Base-by-base conservation (phyloP, 1,284 basidiomycete genomes). In the Bothia castanella region DNA sequence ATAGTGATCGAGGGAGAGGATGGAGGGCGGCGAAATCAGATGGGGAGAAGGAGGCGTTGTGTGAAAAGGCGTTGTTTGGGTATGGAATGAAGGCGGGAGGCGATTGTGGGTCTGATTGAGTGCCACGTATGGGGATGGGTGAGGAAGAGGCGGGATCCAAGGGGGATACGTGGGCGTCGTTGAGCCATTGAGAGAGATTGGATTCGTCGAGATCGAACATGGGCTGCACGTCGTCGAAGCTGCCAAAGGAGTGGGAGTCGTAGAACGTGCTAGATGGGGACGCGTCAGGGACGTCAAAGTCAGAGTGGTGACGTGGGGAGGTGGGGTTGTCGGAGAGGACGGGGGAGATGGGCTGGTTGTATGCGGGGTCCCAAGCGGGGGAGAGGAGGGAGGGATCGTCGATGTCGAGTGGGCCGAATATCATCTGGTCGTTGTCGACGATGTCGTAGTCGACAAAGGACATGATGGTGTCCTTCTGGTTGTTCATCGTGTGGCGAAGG, bases 381-480 rank as follows among this genome's bases (percentile, higher is more conserved):
- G 66, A 63, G 56, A 69, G 64, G 47, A 68, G 60, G 53, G 82
- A 44, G 27, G 51, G 56, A n/a, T 61, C 80, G 61, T 88, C 85
- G 64, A 87, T 73, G 58, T 87, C 83, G 68, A 85, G 70, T 51
- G 77, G 76, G 36, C 72, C 72, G 38, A 85, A 83, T 67, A 87
- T 77, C 72, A 85, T 74, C 56, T 78, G 76, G 67, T 82, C 70
- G 34, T 66, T 56, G 55, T 68, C 80, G 7, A 35, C 0, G 56
- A 73, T 54, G 39, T 67, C 58, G 55, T 64, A 66, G 54, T 73
- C 74, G 62, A 78, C 71, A 58, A 76, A 77, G 69, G 64, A 66
- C 57, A 77, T 66, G 53, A 75, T 65, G 51, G 74, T n/a, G n/a
- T n/a, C n/a, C n/a, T n/a, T 25, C 25, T 25, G 5, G 4, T 25